These are phyloP conservation scores for Aspergillus quadrilineatus DNA, from an alignment of 2,329 filamentous ascomycete species.

Conservation along the genomic window DNA sequence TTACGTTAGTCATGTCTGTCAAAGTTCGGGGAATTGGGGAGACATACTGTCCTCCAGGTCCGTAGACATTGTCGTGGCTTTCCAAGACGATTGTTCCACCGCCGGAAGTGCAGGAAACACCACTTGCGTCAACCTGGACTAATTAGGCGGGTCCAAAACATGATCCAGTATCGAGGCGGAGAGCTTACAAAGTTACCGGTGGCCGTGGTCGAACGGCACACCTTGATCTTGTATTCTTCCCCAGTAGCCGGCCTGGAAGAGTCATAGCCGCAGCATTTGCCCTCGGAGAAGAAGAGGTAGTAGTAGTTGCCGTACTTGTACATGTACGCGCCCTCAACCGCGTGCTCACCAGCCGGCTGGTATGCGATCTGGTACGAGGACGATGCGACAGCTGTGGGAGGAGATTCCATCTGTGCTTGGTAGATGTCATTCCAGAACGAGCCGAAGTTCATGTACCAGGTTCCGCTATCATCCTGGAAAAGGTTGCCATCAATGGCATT, in stretches of 20 bases:
- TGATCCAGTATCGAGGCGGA: background rate
- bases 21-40: background rate
- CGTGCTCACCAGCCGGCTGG: constrained; percentile 51
- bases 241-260: constrained; percentile 52
- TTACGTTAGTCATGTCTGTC: constrained; percentile 5
- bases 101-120: constrained; percentile 53
- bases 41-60: constrained; percentile 63
- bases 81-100: constrained; percentile 63
- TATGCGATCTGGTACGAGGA: constrained; percentile 54
- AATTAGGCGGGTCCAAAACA: background rate
- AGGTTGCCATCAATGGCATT: constrained; percentile 63
- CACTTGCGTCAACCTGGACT: constrained; percentile 50
- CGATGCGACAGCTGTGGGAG: constrained; percentile 31
- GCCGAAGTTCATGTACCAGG: constrained; percentile 60
- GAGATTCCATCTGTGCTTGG: constrained; percentile 52
- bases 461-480: constrained; percentile 39
- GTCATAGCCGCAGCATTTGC: constrained; percentile 62
- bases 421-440: constrained; percentile 69
- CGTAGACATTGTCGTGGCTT: constrained; percentile 58
- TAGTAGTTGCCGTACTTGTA: constrained; percentile 58
- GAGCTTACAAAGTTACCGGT: constrained; percentile 54
- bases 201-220: constrained; percentile 58
- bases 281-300: constrained; percentile 64
- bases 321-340: constrained; percentile 59
- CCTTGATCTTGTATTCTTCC: constrained; percentile 65